Evolutionary conservation across 495 filamentous ascomycete genomes (phyloP), one percentile per base, ranked within the genome.

Genomic region (Aspergillus sparsus): DNA sequence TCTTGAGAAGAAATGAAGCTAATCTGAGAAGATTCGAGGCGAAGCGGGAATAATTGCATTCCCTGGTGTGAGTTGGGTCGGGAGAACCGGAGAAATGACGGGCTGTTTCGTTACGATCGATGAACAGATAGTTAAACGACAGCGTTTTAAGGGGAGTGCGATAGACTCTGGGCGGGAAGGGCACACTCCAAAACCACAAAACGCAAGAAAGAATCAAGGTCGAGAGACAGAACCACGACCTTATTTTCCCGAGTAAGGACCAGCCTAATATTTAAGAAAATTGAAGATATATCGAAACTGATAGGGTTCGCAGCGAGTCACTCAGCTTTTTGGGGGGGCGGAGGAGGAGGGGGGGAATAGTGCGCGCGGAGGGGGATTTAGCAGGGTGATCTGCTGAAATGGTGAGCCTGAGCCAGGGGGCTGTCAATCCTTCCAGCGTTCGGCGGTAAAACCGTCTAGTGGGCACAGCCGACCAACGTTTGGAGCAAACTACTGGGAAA

Each of bases 121-220:
- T 52, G 46, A 62, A 57, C 57, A 31, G 58, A 61, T 58, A 64
- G 58, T 27, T 27, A 27, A 27, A 55, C 49, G 47, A 57, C 21
- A 34, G 53, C 46, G 45, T 64, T 65, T 68, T 65, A 68, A 65
- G 66, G 66, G 66, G 66, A 67, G 62, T 59, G 65, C 58, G 58
- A 67, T 67, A 60, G 58, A 63, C 62, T 63, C 62, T 58, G 58
- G 45, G 57, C 62, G 62, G 60, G 62, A 64, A 67, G 62, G 62
- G 65, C 57, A 65, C 63, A 61, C 55, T 57, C 54, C 41, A 61
- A 68, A 68, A 62, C 49, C 61, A 55, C 59, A 63, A 37, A 66
- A 62, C 49, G 21, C 47, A 53, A 58, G 53, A 57, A 52, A 47
- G 49, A 35, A 51, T 31, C 56, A 50, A 31, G 49, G 13, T 33